Evolutionary conservation across 2,329 filamentous ascomycete genomes (phyloP), one percentile per base, ranked within the genome.

Genomic region (Bipolaris oryzae): DNA sequence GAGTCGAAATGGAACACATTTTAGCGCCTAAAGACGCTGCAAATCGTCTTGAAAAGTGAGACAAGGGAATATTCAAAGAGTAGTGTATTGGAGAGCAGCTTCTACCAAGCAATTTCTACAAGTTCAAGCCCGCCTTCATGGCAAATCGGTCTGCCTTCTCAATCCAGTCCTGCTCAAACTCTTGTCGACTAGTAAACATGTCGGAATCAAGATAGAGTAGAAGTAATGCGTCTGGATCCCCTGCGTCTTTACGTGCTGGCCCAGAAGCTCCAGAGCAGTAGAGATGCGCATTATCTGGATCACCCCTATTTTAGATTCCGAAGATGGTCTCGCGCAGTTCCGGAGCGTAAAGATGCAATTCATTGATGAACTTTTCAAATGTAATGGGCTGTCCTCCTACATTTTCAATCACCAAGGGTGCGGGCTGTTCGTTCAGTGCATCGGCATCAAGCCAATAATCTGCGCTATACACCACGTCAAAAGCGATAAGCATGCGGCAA

Each of bases 121-220:
- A 42, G 11, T 42, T 13, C 18, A 25, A 42, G 20, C 18, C 35
- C 35, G 5, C 15, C 5, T 38, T 38, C 35, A 20, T 16, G 35
- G 35, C 35, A 38, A 38, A 38, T n/a, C 16, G 35, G 5, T 38
- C 35, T 38, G 38, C 38, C 16, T 42, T 42, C 38, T 5, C 23
- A 42, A 42, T 42, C 38, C 20, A 42, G 5, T 42, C 38, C 38
- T 42, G 38, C 38, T 42, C 38, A 42, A 42, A 42, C 38, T 42
- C 18, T 42, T 42, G 20, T 11, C 20, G 1, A 25, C 10, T 42
- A 11, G 38, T 42, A 20, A 25, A 42, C 11, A 42, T 25, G 11
- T 42, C 38, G 11, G 38, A 42, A 42, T 42, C 38, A 13, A 42
- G 38, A 42, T 42, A 42, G 20, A 42, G 20, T 20, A 42, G 5